phyloP scores from a whole-genome alignment of 805 yeast genomes.

The Sungouiella thailandica region DNA sequence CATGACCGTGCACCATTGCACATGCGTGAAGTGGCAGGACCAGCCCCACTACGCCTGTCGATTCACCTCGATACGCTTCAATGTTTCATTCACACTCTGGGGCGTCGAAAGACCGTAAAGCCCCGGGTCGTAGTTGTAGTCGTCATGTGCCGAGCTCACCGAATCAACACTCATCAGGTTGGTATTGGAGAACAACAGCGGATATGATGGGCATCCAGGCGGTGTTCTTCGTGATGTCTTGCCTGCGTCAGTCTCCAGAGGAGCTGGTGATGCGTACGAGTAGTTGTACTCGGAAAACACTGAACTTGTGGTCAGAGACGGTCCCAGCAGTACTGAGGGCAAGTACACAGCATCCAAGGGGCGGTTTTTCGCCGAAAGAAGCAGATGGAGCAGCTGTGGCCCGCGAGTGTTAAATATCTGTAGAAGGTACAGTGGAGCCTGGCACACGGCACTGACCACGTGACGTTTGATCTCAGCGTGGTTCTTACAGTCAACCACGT shows the following conservation, averaged over 20 bases:
- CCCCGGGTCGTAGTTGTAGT: conserved; percentile 23
- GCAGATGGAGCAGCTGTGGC: conserved; percentile 9
- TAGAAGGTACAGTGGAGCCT: conserved; percentile 11
- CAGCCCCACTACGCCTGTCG: background rate
- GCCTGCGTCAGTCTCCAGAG: background rate
- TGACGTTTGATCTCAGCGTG: conserved; percentile 6
- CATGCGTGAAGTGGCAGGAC: background rate
- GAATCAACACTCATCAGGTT: too few relatives aligned
- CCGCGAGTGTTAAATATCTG: conserved; percentile 10
- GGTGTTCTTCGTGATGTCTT: too few relatives aligned
- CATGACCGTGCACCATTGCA: too few relatives aligned
- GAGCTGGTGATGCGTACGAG: conserved; percentile 1
- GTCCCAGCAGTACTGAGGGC: background rate
- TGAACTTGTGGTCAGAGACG: background rate
- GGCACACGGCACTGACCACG: conserved; percentile 7
- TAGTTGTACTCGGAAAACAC: conserved; percentile 6
- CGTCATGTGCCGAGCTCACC: too few relatives aligned
- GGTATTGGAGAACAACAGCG: too few relatives aligned
- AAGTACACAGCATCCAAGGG: background rate
- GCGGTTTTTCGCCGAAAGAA: background rate
- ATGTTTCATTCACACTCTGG: conserved; percentile 23
- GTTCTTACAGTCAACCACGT: conserved; percentile 4
- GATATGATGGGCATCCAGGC: too few relatives aligned
- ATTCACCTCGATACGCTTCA: conserved; percentile 2
- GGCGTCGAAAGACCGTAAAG: conserved; percentile 27